phyloP scores from a whole-genome alignment of 768 basidiomycete genomes.

The Trametes coccinea region DNA sequence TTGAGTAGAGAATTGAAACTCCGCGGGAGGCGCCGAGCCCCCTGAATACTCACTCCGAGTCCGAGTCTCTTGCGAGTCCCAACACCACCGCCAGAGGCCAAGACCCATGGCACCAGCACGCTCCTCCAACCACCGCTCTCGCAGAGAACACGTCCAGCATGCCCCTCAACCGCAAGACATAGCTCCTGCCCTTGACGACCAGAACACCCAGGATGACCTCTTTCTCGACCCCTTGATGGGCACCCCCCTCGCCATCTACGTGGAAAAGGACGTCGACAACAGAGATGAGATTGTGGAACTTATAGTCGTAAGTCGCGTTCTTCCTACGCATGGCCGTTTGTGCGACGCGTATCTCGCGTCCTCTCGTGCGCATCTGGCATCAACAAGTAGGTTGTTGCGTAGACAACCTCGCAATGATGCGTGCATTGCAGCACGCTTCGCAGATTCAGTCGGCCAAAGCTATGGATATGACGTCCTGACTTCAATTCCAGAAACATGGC shows the following conservation, averaged over 20 bases:
- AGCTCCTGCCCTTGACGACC: slow-evolving; percentile 12
- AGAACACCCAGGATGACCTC: slow-evolving; percentile 45
- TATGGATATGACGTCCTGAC: not conserved
- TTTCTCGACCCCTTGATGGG: slow-evolving; percentile 87
- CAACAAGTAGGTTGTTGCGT: too few relatives aligned
- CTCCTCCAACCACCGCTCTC: slow-evolving; percentile 48
- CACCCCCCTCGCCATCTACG: slow-evolving; percentile 68
- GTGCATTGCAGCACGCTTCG: too few relatives aligned
- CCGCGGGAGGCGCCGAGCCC: slow-evolving; percentile 23
- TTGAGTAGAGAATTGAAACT: slow-evolving; percentile 11
- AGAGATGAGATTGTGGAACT: slow-evolving; percentile 62
- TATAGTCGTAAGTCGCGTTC: slow-evolving; percentile 57
- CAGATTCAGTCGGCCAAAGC: too few relatives aligned
- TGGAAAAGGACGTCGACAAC: slow-evolving; percentile 80
- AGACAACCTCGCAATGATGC: too few relatives aligned
- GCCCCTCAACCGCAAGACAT: slow-evolving; percentile 31
- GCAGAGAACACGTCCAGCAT: slow-evolving; percentile 38
- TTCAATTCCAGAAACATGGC: slow-evolving; percentile 63
- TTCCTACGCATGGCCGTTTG: slow-evolving; percentile 3
- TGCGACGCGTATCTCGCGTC: slow-evolving; percentile 16
- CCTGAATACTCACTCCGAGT: slow-evolving; percentile 20
- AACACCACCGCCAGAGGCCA: slow-evolving; percentile 22
- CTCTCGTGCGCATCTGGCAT: too few relatives aligned
- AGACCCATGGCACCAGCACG: slow-evolving; percentile 87
- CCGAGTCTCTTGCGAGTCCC: not conserved